A percentile compares a stretch with the other conserved stretches of the same genome.
Conservation (phyloP, 805 yeast genomes). For the Yarrowia sp. region DNA sequence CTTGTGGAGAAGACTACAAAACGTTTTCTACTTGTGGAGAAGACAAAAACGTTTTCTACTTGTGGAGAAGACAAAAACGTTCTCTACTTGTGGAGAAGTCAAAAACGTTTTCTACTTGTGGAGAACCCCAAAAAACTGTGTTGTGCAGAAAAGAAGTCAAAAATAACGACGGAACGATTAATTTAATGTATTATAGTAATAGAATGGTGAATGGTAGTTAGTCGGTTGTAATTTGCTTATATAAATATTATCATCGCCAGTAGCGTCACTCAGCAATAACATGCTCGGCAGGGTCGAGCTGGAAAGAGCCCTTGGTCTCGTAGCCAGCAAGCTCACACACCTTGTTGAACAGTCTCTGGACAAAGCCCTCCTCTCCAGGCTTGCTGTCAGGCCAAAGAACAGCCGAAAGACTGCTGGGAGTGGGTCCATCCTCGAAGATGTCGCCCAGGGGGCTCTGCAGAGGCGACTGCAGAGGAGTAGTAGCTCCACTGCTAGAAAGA, state of each 20-base stretch:
- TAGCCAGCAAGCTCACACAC: slow-evolving; percentile 7
- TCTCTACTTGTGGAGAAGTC: neutral
- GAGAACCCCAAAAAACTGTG: neutral
- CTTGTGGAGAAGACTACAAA: too few relatives aligned
- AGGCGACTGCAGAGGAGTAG: neutral
- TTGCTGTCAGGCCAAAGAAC: slow-evolving; percentile 2
- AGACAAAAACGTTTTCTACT: too few relatives aligned
- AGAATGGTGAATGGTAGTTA: neutral
- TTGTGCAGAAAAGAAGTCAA: neutral
- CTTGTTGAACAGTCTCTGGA: neutral
- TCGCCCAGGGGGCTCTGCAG: neutral
- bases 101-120: too few relatives aligned
- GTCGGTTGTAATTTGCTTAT: neutral
- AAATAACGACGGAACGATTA: slow-evolving; percentile 22
- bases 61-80: too few relatives aligned
- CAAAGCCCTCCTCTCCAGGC: neutral
- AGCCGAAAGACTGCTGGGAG: neutral
- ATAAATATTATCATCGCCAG: neutral
- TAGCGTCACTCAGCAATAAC: neutral
- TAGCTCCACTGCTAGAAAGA: neutral
- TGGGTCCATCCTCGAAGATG: slow-evolving; percentile 10
- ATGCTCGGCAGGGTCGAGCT: neutral
- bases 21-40: too few relatives aligned
- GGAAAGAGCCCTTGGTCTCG: neutral
- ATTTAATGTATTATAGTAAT: slow-evolving; percentile 25